phyloP scores from a whole-genome alignment of 1,139 yeast genomes.

The Geotrichum histeridarum region DNA sequence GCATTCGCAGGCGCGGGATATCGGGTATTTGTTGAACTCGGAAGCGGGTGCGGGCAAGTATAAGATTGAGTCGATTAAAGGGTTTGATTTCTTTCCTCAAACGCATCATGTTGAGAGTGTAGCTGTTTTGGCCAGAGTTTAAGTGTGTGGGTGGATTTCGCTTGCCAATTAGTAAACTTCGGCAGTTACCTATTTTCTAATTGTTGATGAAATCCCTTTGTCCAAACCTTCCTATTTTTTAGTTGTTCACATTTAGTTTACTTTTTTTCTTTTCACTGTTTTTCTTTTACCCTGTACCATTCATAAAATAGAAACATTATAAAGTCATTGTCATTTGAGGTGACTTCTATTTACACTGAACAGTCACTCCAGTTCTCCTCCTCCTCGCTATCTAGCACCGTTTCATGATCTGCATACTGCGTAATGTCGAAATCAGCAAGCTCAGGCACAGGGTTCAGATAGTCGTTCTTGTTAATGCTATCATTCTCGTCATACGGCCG shows the following conservation, averaged over 20 bases:
- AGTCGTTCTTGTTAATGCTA: neutral
- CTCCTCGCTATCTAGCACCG: neutral
- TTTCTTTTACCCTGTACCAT: neutral
- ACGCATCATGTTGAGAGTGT: constrained; percentile 97
- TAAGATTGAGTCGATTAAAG: constrained; percentile 74
- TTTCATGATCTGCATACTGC: constrained; percentile 8
- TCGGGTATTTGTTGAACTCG: constrained; percentile 75
- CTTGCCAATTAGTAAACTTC: too few relatives aligned
- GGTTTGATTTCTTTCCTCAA: constrained; percentile 96
- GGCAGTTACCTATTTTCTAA: neutral
- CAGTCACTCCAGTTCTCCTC: constrained; percentile 11
- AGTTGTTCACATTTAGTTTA: neutral
- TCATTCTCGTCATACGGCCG: constrained; percentile 1
- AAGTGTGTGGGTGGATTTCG: constrained; percentile 3
- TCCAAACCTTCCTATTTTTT: too few relatives aligned
- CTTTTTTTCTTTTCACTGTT: neutral
- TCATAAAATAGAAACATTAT: neutral
- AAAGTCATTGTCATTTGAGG: neutral
- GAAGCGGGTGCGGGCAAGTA: constrained; percentile 42
- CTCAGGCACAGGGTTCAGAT: neutral
- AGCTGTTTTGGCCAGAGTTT: constrained; percentile 55
- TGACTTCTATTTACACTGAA: constrained; percentile 14
- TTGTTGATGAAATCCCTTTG: neutral
- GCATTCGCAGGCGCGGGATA: constrained; percentile 93
- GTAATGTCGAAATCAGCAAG: constrained; percentile 14